A percentile compares a stretch with the other conserved stretches of the same genome.
phyloP scores from a whole-genome alignment of 2,329 filamentous ascomycete species.

The Aspergillus quadricinctus region DNA sequence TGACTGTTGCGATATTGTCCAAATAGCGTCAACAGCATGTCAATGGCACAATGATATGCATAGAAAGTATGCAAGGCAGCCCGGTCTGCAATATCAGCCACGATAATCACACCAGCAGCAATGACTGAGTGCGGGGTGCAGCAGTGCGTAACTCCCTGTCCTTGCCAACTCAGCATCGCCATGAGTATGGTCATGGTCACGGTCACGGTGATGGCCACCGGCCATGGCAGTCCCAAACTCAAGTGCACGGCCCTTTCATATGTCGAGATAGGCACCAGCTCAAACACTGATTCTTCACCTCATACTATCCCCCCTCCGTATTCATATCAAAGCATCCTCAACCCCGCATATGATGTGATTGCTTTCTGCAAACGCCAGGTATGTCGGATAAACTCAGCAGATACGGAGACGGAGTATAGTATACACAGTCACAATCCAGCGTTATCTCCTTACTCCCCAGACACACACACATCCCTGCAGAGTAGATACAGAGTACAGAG shows the following conservation, averaged over 20 bases:
- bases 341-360: neutral
- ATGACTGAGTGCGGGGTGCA: neutral
- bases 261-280: neutral
- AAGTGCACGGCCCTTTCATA: neutral
- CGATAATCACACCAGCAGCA: neutral
- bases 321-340: neutral
- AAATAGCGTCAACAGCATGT: neutral
- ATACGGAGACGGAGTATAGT: neutral
- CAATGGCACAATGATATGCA: neutral
- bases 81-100: neutral
- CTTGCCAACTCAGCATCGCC: neutral
- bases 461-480: too few species aligned
- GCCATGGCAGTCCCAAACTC: neutral
- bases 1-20: neutral
- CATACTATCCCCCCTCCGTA: neutral
- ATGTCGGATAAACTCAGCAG: neutral
- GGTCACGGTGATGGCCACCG: neutral
- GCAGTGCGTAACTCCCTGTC: neutral
- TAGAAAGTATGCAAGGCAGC: neutral
- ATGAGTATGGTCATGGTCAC: neutral
- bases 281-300: neutral
- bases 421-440: neutral
- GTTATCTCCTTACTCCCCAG: too few species aligned
- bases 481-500: too few species aligned
- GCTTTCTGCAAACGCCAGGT: neutral